Evolutionary conservation across 139 green algal species (phyloP).

Genomic region (Trebouxia sp.): DNA sequence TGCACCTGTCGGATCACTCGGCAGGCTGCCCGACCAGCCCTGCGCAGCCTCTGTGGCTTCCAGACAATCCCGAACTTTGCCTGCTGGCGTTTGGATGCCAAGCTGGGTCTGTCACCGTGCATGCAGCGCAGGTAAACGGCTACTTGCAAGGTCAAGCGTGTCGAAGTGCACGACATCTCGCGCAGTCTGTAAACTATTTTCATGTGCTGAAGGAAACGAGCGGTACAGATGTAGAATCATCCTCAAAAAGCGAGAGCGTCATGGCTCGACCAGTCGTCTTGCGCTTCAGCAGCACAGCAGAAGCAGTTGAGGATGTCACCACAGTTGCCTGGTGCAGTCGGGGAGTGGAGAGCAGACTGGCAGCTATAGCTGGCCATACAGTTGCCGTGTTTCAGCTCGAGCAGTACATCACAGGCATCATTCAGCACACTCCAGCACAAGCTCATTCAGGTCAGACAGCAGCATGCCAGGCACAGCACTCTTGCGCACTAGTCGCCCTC

Average conservation of each 20-base stretch:
- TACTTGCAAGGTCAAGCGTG: not conserved
- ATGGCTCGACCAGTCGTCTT: slow-evolving; percentile 3
- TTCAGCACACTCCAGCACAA: not conserved
- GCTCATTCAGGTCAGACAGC: not conserved
- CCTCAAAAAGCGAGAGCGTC: no score
- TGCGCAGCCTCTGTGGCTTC: not conserved
- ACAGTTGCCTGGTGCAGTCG: not conserved
- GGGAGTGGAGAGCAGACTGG: slow-evolving; percentile 7
- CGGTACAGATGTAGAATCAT: no score
- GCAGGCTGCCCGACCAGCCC: slow-evolving; percentile 24
- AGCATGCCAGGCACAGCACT: slow-evolving; percentile 3
- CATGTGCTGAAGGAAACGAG: not conserved
- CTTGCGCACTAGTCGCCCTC: slow-evolving; percentile 27
- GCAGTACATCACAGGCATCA: not conserved
- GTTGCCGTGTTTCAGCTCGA: slow-evolving; percentile 23
- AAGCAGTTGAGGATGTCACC: not conserved
- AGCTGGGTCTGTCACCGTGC: not conserved
- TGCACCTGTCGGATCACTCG: slow-evolving; percentile 4
- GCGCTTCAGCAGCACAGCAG: not conserved
- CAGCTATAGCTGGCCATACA: not conserved
- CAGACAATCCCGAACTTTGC: not conserved
- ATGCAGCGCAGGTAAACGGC: not conserved
- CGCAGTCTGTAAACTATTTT: no score
- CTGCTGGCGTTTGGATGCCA: not conserved
- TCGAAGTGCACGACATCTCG: no score